Percentiles rank a stretch among this genome's conserved stretches.
Evolutionary conservation across 1,284 basidiomycete species (phyloP).

Genomic region (Phellopilus nigrolimitatus): DNA sequence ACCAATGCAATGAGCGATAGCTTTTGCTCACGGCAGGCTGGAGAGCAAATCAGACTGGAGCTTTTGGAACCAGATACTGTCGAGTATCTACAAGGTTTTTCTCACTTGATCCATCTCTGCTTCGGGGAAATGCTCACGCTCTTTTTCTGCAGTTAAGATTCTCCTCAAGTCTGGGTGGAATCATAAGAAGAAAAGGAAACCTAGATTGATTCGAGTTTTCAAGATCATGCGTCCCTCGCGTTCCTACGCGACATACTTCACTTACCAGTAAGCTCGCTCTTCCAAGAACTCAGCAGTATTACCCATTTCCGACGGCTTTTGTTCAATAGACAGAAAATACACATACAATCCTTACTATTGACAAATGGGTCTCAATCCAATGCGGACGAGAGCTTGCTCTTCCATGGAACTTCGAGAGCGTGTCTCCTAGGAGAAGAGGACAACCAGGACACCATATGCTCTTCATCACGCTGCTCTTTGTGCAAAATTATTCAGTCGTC

Average conservation of each 20-base stretch:
- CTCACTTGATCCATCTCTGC: background rate
- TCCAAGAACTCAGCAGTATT: background rate
- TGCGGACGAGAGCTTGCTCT: constrained; percentile 50
- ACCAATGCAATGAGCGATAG: constrained; percentile 1
- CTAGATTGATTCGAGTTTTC: constrained; percentile 47
- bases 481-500: constrained; percentile 51
- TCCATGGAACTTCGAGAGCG: constrained; percentile 54
- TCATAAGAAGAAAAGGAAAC: constrained; percentile 48
- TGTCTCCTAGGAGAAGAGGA: constrained; percentile 49
- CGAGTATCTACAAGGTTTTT: constrained; percentile 10
- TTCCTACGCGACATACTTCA: constrained; percentile 40
- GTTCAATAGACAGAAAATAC: constrained; percentile 6
- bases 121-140: background rate
- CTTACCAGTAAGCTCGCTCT: constrained; percentile 39
- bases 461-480: constrained; percentile 42
- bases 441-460: constrained; percentile 40
- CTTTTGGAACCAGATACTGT: background rate
- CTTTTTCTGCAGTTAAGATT: constrained; percentile 34
- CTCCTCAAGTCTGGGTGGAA: constrained; percentile 52
- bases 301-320: background rate
- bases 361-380: constrained; percentile 24
- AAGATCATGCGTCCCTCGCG: constrained; percentile 45
- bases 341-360: background rate
- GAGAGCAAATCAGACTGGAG: background rate
- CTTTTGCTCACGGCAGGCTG: constrained; percentile 3